Base-by-base conservation (phyloP, 495 filamentous ascomycete genomes). In the Penicillium lividum region DNA sequence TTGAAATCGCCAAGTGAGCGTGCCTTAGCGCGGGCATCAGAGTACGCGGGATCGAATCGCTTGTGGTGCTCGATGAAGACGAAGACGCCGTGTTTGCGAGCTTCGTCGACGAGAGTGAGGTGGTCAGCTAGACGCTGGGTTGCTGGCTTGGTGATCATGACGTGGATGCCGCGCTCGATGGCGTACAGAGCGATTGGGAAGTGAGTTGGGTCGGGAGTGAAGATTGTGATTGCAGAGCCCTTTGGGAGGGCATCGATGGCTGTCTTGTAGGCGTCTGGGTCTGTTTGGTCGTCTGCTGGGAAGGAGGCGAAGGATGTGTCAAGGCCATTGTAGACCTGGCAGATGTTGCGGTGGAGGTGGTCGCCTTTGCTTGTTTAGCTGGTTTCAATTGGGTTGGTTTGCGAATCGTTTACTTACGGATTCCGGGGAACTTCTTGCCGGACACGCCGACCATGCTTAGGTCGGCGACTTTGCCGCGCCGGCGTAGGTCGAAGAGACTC, bases 21-120 rank as follows among this genome's bases (percentile, higher is more conserved):
- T 0, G 93, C 91, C 58, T 88, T 86, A 67, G 85, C 86, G 45
- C 74, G 73, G 1, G 93, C 93, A 68, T 97, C 93, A 5, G 89
- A 82, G 78, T 97, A 97, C 0, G 90, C 91, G 0, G 92, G 92
- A 70, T 97, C 93, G 73, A 86, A 97, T 49, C 93, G 90, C 71
- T 97, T 97, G 81, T 97, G 93, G 75, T 97, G 93, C 78, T 97
- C 93, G 68, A 97, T 80, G 77, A 90, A 97, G 58, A 97, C 92
- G 70, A 93, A 92, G 48, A 97, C 91, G 54, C 85, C 84, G 68
- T 89, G 78, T 59, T 89, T 89, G 60, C 84, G 81, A 11, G 90
- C 83, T 15, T 83, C 90, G 30, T 80, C 83, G 43, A 95, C 75
- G 11, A 97, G 86, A 2, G 83, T 70, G 33, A 89, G 79, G 74